These are phyloP conservation scores for Globisporangium nunn DNA, from an alignment of 352 stramenopile species.

Conservation along the genomic window DNA sequence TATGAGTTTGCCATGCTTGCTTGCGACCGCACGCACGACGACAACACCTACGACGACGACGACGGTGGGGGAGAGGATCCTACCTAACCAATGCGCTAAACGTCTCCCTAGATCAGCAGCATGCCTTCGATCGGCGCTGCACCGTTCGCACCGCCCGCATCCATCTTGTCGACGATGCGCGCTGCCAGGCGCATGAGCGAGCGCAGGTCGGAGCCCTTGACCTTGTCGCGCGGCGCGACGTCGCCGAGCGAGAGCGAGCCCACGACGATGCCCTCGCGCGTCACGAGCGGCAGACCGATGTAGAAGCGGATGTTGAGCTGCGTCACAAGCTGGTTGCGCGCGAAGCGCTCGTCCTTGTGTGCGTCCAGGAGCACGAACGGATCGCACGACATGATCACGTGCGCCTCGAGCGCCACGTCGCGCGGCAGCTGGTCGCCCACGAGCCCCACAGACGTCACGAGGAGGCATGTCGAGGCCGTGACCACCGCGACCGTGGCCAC, in stretches of 20 bases:
- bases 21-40: conserved; percentile 2
- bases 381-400: conserved; percentile 70
- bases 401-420: conserved; percentile 63
- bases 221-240: conserved; percentile 47
- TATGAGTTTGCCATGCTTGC: not conserved
- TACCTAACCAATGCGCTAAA: not conserved
- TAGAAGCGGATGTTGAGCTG: conserved; percentile 76
- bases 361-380: conserved; percentile 71
- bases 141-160: conserved; percentile 22
- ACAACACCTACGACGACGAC: not conserved
- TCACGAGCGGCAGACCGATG: conserved; percentile 60
- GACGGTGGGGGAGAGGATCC: not conserved
- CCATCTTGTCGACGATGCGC: conserved; percentile 71
- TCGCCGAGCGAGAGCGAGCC: conserved; percentile 68
- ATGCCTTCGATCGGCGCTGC: conserved; percentile 14
- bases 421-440: conserved; percentile 70
- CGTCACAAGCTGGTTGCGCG: conserved; percentile 66
- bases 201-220: conserved; percentile 58
- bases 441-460: conserved; percentile 71
- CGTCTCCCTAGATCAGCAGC: conserved; percentile 7
- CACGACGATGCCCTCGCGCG: conserved; percentile 64
- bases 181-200: conserved; percentile 62
- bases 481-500: conserved; percentile 68
- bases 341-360: conserved; percentile 67
- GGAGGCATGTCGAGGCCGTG: conserved; percentile 60